Percentiles rank a stretch among this genome's conserved stretches.
Conservation (phyloP, 352 stramenopile species). For the Halophytophthora batemanensis region DNA sequence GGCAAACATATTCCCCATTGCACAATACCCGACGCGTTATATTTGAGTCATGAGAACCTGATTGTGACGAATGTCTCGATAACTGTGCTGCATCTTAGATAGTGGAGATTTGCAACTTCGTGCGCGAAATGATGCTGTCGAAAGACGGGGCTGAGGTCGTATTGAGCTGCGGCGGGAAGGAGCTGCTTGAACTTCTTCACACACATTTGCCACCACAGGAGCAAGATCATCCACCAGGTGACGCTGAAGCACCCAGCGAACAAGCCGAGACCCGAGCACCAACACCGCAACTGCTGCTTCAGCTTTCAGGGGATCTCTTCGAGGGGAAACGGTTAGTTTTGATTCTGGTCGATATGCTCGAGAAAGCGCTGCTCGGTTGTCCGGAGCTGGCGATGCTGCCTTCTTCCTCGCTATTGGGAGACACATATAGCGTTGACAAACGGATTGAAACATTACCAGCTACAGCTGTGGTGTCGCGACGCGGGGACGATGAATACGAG, state of each 20-base stretch:
- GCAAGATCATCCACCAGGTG: not conserved
- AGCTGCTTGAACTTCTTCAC: conserved; percentile 33
- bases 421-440: not conserved
- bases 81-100: conserved; percentile 19
- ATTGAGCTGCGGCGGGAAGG: conserved; percentile 42
- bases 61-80: not conserved
- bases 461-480: not conserved
- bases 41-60: not conserved
- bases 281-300: not conserved
- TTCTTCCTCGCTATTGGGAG: not conserved
- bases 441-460: not conserved
- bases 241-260: not conserved
- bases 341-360: conserved; percentile 25
- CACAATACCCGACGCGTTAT: not conserved
- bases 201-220: conserved; percentile 3
- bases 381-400: conserved; percentile 7
- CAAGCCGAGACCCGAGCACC: not conserved
- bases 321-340: conserved; percentile 15
- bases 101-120: conserved; percentile 61
- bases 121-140: conserved; percentile 50
- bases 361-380: conserved; percentile 23
- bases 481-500: conserved; percentile 34
- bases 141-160: conserved; percentile 49
- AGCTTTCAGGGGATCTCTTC: conserved; percentile 1
- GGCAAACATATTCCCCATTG: no score